Evolutionary conservation across 1,139 yeast genomes (phyloP), one percentile per base, ranked within the genome.

Genomic region (Saccharomyces hybrid): DNA sequence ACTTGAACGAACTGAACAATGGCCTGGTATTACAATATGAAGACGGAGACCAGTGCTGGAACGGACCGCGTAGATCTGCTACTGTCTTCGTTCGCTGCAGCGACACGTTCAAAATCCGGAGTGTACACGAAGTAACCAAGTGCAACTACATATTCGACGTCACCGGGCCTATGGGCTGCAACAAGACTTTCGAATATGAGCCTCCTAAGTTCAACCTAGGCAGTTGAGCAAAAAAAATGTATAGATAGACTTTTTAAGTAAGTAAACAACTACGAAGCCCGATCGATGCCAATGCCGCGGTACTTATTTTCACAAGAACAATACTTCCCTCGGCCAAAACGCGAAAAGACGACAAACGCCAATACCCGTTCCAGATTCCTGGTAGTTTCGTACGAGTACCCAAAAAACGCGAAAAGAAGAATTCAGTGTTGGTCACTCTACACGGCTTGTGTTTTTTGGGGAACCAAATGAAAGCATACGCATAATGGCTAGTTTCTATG

Each of bases 1-100:
- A 67, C 32, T 54, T 70, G 20, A 62, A 64, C 14, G 62, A 65
- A 13, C 57, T 65, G 16, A 70, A 65, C 47, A 69, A 65, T 54
- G 73, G 72, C 8, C 60, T 78, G 46, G 72, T 69, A 9, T 69
- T 83, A 20, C 70, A 72, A 30, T 91, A 75, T 66, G 74, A 69
- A 5, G 69, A 76, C 34, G 99, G 99, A n/a, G 83, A 83, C 51
- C 79, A 78, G 65, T 95, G 99, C 70, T 93, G 99, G 97, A 88
- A 90, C 67, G 99, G 99, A 0, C 98, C 98, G 2, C 70, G 75
- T 30, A 80, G 99, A 67, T 79, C 85, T 34, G 91, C 90, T 0
- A 72, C 71, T 9, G 83, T 88, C 2, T 76, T 77, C 28, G 68
- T 93, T 57, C 74, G 75, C 23, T 95, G 99, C 71, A 96, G 96